A percentile compares a stretch with the other conserved stretches of the same genome.
Evolutionary conservation across 768 basidiomycete genomes (phyloP).

Genomic region (Russula griseocarnosa): DNA sequence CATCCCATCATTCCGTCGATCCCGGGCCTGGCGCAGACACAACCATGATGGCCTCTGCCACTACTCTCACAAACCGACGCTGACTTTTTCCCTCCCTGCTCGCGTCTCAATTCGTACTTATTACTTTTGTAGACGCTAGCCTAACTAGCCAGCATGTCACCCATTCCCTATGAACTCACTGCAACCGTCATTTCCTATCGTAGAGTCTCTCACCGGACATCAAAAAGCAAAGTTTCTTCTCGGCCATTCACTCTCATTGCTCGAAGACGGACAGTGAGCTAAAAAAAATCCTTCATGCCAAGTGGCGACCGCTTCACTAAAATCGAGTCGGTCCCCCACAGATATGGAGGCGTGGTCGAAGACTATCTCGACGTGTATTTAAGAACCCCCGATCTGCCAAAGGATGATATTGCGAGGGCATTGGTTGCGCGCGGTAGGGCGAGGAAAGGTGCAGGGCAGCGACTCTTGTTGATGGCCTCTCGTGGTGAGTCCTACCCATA

Average conservation of each 20-base stretch:
- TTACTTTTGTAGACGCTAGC: background rate
- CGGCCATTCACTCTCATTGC: slow-evolving; percentile 36
- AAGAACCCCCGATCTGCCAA: slow-evolving; percentile 53
- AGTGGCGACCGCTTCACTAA: background rate
- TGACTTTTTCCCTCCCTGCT: background rate
- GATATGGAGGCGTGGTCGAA: slow-evolving; percentile 62
- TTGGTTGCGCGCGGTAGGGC: slow-evolving; percentile 58
- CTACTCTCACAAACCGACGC: background rate
- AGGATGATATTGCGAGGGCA: slow-evolving; percentile 49
- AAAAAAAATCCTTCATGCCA: no score
- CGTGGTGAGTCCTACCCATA: slow-evolving; percentile 43
- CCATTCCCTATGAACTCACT: slow-evolving; percentile 36
- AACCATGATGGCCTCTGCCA: background rate
- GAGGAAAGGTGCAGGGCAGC: slow-evolving; percentile 52
- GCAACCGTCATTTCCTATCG: slow-evolving; percentile 35
- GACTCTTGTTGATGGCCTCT: slow-evolving; percentile 53
- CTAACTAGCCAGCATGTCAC: slow-evolving; percentile 5
- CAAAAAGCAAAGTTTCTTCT: slow-evolving; percentile 38
- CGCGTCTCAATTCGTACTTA: background rate
- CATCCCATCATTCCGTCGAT: no score
- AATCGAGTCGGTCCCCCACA: slow-evolving; percentile 29
- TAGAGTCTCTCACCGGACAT: slow-evolving; percentile 33
- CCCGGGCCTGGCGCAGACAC: background rate
- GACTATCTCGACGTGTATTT: slow-evolving; percentile 64
- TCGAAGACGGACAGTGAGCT: slow-evolving; percentile 38